A percentile compares a stretch with the other conserved stretches of the same genome.
These are phyloP conservation scores for Ambrosia trifida DNA, from an alignment of 129 eudicot species.

Conservation along the genomic window DNA sequence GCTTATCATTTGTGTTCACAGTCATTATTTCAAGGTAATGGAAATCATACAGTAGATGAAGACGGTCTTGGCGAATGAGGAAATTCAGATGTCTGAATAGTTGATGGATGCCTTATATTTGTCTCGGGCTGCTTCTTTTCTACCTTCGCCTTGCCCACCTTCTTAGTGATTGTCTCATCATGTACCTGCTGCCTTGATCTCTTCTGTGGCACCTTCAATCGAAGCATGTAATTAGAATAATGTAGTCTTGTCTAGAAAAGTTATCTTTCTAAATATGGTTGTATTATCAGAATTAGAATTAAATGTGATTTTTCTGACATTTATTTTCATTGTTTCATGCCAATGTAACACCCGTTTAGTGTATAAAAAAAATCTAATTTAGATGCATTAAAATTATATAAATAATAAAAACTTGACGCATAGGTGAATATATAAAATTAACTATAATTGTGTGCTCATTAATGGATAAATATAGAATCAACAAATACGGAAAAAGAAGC, in stretches of 20 bases:
- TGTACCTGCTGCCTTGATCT: constrained; percentile 3
- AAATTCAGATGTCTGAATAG: not conserved
- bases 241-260: not conserved
- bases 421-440: too few relatives aligned
- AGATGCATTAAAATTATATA: too few relatives aligned
- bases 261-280: not conserved
- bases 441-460: too few relatives aligned
- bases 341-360: not conserved
- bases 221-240: not conserved
- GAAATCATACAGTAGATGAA: not conserved
- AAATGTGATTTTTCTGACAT: not conserved
- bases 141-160: not conserved
- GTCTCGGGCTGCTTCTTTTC: not conserved
- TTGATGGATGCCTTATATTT: not conserved
- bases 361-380: not conserved
- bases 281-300: not conserved
- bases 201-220: constrained; percentile 8
- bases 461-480: too few relatives aligned
- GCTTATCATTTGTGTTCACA: not conserved
- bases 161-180: constrained; percentile 13
- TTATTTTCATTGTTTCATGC: not conserved
- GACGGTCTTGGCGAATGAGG: not conserved
- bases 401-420: too few relatives aligned
- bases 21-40: not conserved
- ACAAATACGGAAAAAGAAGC: too few relatives aligned